Percentiles rank a stretch among this genome's conserved stretches.
Conservation (phyloP, 139 green algal species). For the Chlamydomonas urium region DNA sequence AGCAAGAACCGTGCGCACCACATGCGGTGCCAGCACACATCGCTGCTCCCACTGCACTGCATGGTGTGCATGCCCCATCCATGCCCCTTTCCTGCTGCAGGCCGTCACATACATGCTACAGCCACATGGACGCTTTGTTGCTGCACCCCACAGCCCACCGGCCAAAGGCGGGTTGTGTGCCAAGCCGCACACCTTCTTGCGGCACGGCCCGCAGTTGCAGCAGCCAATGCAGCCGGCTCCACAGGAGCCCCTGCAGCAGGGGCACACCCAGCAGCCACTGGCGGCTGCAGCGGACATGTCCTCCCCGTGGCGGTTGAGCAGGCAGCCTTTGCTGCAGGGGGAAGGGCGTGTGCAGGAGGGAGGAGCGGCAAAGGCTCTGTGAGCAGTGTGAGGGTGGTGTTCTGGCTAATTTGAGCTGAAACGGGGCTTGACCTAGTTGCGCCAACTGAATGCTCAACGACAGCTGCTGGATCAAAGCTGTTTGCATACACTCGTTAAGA, state of each 20-base stretch:
- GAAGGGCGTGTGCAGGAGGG: neutral
- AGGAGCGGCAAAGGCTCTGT: neutral
- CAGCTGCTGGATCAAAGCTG: no score
- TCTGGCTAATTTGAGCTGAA: neutral
- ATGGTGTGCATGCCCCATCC: no score
- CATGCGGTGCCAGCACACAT: no score
- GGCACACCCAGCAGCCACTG: constrained; percentile 68
- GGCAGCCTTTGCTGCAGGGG: constrained; percentile 59
- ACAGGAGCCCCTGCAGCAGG: constrained; percentile 67
- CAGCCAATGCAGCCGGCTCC: constrained; percentile 63
- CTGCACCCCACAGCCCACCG: no score
- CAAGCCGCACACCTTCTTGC: constrained; percentile 69
- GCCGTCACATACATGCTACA: no score
- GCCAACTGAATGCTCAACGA: no score
- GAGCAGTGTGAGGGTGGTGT: neutral
- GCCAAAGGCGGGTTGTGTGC: no score
- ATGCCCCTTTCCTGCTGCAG: no score
- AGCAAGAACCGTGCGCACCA: no score
- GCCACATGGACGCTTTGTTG: no score
- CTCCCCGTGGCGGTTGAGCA: constrained; percentile 77
- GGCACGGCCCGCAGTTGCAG: constrained; percentile 84
- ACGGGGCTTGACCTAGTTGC: neutral
- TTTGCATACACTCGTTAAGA: neutral
- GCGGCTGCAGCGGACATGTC: constrained; percentile 45
- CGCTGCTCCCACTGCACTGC: no score